Base-by-base conservation (phyloP, 2,329 filamentous ascomycete species). In the Xylaria polymorpha region DNA sequence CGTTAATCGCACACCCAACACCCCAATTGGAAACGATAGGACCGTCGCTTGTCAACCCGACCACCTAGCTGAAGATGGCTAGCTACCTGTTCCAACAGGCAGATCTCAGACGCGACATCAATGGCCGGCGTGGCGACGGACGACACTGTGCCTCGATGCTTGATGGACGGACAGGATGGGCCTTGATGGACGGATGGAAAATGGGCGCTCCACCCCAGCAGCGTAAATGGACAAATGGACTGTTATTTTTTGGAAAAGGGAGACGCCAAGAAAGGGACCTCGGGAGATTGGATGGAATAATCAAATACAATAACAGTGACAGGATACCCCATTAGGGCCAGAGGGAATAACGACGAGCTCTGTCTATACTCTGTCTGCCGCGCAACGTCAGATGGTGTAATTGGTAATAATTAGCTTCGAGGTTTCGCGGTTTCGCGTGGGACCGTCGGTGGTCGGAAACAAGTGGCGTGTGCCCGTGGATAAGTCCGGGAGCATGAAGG, bases 391-490 rank as follows among this genome's bases (percentile, higher is more conserved):
- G 59, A 50, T 62, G 58, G 66, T 56, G 64, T 55, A 68, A 65
- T 65, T 51, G 32, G 48, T 29, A 35, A 58, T 67, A 55, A 63
- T 63, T 60, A 60, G 29, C 9, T 37, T 51, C 43, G 50, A 61
- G 66, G 51, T 58, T 59, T 60, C 50, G 29, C 32, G 66, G 51
- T 58, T 59, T 60, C 50, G 29, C 32, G 63, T 56, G 57, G 57
- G 62, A 63, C 57, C 57, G 53, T 66, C 70, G 70, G 70, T 69
- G 37, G 68, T 72, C 70, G 70, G 70, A 71, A 72, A 72, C 70
- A 72, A 72, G 70, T 72, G 70, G 70, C 68, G 70, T 68, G 70
- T 64, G 65, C 66, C 70, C 68, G 68, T 66, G 55, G 68, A 68
- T 71, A 72, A 72, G 68, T 71, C 68, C 68, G 68, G 53, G 62